Conservation (phyloP, 768 basidiomycete genomes). For the Amanita muscaria region DNA sequence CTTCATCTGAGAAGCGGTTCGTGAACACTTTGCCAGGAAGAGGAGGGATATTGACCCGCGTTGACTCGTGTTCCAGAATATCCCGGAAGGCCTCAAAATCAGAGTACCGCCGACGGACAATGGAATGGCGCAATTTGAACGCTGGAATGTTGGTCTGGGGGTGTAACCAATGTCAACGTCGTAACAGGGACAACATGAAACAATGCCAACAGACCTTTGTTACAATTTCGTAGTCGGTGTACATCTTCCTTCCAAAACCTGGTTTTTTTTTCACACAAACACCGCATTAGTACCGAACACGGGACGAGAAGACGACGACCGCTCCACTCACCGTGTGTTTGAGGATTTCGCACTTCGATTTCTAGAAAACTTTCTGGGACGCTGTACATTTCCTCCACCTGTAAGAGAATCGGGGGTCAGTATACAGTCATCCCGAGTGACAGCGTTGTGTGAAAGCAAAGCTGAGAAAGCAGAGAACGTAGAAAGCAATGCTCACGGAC, state of each 20-base stretch:
- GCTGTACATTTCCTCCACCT: constrained; percentile 98
- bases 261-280: background rate
- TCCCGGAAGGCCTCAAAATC: constrained; percentile 97
- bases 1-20: constrained; percentile 95
- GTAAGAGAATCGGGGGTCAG: constrained; percentile 16
- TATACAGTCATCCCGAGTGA: too few species aligned
- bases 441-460: too few species aligned
- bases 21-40: constrained; percentile 98
- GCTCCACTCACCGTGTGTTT: constrained; percentile 75
- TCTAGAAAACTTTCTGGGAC: constrained; percentile 95
- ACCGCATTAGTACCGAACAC: constrained; percentile 6
- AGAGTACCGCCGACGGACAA: constrained; percentile 82
- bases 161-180: too few species aligned
- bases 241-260: constrained; percentile 99
- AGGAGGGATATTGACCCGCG: constrained; percentile 94
- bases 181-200: too few species aligned
- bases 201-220: constrained; percentile 62
- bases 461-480: background rate
- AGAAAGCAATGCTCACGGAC: constrained; percentile 33
- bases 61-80: constrained; percentile 93
- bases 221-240: constrained; percentile 97
- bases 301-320: background rate
- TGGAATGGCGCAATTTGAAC: constrained; percentile 91
- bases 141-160: constrained; percentile 95
- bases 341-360: constrained; percentile 94